Evolutionary conservation across 2,329 filamentous ascomycete genomes (phyloP).

Genomic region (Mycosphaerelloides madeirae): DNA sequence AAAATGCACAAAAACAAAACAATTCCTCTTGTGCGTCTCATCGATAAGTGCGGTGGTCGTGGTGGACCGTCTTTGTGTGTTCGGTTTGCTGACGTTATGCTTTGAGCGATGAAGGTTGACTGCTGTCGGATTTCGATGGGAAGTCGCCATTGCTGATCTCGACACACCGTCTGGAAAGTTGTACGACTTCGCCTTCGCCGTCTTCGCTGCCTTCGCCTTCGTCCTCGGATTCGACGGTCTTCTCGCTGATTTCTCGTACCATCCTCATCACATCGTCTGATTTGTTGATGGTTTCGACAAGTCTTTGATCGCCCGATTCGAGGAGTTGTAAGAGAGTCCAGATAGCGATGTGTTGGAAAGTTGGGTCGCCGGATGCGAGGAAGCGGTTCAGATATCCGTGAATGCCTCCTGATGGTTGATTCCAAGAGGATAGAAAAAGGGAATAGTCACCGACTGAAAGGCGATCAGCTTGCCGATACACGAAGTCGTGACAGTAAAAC

Average conservation of each 20-base stretch:
- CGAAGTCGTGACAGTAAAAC: conserved; percentile 17
- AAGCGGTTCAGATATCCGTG: conserved; percentile 93
- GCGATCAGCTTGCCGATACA: conserved; percentile 22
- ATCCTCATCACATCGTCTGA: conserved; percentile 88
- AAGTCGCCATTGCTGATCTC: conserved; percentile 46
- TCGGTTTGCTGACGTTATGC: conserved; percentile 3
- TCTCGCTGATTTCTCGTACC: conserved; percentile 86
- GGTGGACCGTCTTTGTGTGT: neutral
- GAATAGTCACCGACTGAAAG: conserved; percentile 84
- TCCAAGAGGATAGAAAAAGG: conserved; percentile 93
- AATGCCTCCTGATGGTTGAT: conserved; percentile 85
- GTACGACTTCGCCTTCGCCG: conserved; percentile 88
- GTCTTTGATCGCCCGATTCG: conserved; percentile 84
- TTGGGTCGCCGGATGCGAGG: conserved; percentile 87
- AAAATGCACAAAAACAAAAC: conserved; percentile 2
- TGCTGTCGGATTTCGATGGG: conserved; percentile 14
- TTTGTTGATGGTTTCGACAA: conserved; percentile 84
- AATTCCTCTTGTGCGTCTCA: neutral
- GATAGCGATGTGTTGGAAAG: conserved; percentile 98
- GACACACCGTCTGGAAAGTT: conserved; percentile 80
- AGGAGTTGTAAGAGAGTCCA: conserved; percentile 95
- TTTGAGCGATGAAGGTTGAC: conserved; percentile 19
- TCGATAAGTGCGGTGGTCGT: neutral
- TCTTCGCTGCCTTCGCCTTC: conserved; percentile 85
- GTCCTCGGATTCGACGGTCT: conserved; percentile 75